Evolutionary conservation across 1,284 basidiomycete genomes (phyloP).

Genomic region (Anthracocystis setariae): DNA sequence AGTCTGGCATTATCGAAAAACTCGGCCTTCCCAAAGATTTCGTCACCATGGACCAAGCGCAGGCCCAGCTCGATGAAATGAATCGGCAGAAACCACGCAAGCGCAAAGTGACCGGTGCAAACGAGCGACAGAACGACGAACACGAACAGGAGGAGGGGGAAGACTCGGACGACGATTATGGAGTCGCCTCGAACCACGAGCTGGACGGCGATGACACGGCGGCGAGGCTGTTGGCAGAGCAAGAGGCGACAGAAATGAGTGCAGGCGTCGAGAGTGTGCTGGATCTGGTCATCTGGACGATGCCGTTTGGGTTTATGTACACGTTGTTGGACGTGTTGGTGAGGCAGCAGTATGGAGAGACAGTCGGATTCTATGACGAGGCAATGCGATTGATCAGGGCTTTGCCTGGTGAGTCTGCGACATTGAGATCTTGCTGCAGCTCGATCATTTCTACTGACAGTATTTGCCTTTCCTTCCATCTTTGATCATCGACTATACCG

Average conservation of each 20-base stretch:
- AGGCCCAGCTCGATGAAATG: conserved; percentile 35
- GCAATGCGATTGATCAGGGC: conserved; percentile 31
- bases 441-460: neutral
- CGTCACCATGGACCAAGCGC: conserved; percentile 39
- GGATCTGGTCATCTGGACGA: conserved; percentile 63
- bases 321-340: conserved; percentile 63
- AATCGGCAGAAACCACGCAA: conserved; percentile 5
- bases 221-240: conserved; percentile 40
- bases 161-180: conserved; percentile 39
- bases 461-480: conserved; percentile 48
- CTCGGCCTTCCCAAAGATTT: conserved; percentile 48
- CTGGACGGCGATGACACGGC: conserved; percentile 44
- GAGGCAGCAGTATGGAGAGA: conserved; percentile 64
- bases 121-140: neutral
- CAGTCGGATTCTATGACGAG: conserved; percentile 45
- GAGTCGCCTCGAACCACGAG: conserved; percentile 32
- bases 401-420: conserved; percentile 50
- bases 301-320: conserved; percentile 64
- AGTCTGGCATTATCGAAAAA: conserved; percentile 45
- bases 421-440: too few species aligned
- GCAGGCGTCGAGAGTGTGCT: conserved; percentile 42
- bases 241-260: conserved; percentile 47
- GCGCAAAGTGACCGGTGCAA: neutral
- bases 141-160: neutral
- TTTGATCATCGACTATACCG: neutral